Evolutionary conservation across 1,284 basidiomycete species (phyloP).

Genomic region (Pterulicium gracile): DNA sequence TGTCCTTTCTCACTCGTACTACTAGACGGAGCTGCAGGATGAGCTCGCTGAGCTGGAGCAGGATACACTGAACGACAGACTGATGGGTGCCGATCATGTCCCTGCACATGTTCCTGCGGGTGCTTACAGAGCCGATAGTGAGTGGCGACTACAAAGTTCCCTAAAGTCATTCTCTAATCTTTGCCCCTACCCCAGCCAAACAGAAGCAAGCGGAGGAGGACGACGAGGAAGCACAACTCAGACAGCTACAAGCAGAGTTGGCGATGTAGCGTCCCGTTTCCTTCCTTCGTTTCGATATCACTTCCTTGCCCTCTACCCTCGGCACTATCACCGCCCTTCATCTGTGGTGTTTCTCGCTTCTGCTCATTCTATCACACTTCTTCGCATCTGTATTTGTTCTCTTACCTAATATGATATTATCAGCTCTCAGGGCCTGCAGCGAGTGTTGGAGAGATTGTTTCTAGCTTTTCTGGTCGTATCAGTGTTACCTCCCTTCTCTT

Average conservation of each 20-base stretch:
- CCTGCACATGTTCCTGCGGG: conserved; percentile 80
- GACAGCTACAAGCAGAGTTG: conserved; percentile 84
- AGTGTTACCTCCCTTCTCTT: no score
- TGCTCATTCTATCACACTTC: no score
- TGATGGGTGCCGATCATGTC: conserved; percentile 84
- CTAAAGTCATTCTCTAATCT: conserved; percentile 5
- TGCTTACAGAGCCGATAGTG: conserved; percentile 28
- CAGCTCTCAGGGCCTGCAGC: no score
- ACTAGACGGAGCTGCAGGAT: conserved; percentile 71
- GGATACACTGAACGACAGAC: conserved; percentile 80
- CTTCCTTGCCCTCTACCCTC: no score
- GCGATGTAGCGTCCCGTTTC: conserved; percentile 53
- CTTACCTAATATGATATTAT: no score
- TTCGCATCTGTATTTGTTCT: no score
- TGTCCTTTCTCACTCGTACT: no score
- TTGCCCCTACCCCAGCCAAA: conserved; percentile 20
- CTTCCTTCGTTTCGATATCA: no score
- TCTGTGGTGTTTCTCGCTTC: no score
- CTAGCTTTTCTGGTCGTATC: no score
- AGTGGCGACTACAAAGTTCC: conserved; percentile 6
- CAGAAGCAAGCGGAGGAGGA: conserved; percentile 58
- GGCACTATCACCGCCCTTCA: no score
- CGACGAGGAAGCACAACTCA: conserved; percentile 90
- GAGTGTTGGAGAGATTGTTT: no score
- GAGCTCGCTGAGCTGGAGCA: conserved; percentile 91